phyloP scores from a whole-genome alignment of 805 yeast species.

The Wickerhamiella qilinensis region DNA sequence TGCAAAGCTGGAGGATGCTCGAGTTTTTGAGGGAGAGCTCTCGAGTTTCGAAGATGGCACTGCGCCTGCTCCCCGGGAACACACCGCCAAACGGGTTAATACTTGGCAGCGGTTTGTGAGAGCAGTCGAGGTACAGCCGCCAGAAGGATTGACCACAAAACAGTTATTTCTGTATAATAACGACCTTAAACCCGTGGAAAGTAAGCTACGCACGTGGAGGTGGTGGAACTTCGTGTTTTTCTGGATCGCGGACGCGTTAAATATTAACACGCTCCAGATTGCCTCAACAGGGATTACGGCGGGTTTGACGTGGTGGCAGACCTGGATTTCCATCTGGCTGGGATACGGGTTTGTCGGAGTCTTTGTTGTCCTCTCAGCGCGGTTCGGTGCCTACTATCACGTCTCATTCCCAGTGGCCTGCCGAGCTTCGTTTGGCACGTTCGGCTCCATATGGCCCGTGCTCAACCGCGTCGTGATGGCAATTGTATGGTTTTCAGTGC shows the following conservation, averaged over 20 bases:
- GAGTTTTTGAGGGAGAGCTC: no score
- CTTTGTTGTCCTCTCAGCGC: constrained; percentile 49
- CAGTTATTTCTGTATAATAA: constrained; percentile 42
- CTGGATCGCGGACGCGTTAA: constrained; percentile 81
- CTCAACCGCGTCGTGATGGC: constrained; percentile 75
- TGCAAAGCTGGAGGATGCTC: no score
- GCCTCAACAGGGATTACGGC: constrained; percentile 66
- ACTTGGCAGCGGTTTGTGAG: background rate
- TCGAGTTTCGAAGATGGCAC: no score
- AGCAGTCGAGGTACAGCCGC: background rate
- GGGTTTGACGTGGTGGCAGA: constrained; percentile 77
- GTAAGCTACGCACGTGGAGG: constrained; percentile 57
- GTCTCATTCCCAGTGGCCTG: constrained; percentile 67
- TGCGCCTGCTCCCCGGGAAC: no score
- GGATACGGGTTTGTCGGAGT: constrained; percentile 56
- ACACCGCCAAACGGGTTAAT: no score
- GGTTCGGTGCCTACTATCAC: constrained; percentile 68
- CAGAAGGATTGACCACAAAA: background rate
- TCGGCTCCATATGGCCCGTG: constrained; percentile 74
- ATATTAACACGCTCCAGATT: constrained; percentile 78
- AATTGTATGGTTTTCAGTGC: constrained; percentile 75
- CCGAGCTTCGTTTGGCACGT: constrained; percentile 73
- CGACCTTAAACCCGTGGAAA: constrained; percentile 70
- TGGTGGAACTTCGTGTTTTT: constrained; percentile 66
- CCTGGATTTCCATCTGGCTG: constrained; percentile 74